Base-by-base conservation (phyloP, 345 rosid species). In the Eucalyptus tenuipes region DNA sequence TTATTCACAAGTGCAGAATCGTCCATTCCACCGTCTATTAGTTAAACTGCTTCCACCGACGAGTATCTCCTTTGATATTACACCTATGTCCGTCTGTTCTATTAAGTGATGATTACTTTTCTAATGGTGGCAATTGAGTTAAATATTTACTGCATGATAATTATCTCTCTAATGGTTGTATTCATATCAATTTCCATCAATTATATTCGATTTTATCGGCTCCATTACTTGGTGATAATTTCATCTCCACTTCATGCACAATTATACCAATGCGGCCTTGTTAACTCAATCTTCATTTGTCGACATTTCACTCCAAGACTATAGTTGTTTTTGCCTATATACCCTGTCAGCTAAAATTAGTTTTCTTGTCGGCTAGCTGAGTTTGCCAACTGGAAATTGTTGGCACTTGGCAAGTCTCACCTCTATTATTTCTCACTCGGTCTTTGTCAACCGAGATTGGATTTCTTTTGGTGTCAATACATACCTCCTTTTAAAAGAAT, bases 61-160 rank as follows among this genome's bases (percentile, higher is more conserved):
- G 0, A 27, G 0, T 59, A 59, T 13, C 31, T 59, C 7, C 16
- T 13, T 59, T 59, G n/a, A 59, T 13, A 6, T 27, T 59, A 27
- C 31, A 59, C 31, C 0, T 22, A 12, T 11, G 31, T 27, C 4
- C 4, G 1, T 59, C 0, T 2, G 0, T 27, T 59, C 33, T 27
- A 29, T 2, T 27, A 55, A 20, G 22, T 55, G 27, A 55, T 4
- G 8, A 61, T 61, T 27, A 61, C 68, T 61, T 61, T 29, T 61
- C 17, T 61, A 13, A 29, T 13, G 8, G 15, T 61, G 14, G 33
- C 68, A 6, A 11, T 0, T 13, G 3, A 61, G 68, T n/a, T 13
- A 61, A 13, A 14, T 7, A 6, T 64, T 61, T 61, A 29, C 10
- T 0, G 5, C 33, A 29, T 27, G 5, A 6, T 61, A 13, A 61